Conservation (phyloP, 2,329 filamentous ascomycete species). For the Arthrobotrys sphaeroides region DNA sequence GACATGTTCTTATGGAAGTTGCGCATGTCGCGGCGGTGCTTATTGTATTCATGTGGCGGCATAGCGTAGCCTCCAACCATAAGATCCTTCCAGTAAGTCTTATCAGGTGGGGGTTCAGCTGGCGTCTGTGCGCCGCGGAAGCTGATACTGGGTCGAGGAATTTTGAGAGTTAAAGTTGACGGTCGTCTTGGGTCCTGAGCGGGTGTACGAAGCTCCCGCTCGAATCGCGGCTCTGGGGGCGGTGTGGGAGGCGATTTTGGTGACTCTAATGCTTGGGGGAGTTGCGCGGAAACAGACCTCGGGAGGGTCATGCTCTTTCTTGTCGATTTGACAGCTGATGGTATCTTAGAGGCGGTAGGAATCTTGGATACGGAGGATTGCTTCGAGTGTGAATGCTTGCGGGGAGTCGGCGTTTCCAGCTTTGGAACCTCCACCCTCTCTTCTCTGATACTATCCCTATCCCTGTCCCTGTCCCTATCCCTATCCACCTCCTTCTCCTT, state of each 20-base stretch:
- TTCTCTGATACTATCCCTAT: constrained; percentile 30
- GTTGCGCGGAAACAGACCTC: constrained; percentile 30
- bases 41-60: constrained; percentile 47
- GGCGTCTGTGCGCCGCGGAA: constrained; percentile 34
- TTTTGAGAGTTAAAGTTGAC: constrained; percentile 43
- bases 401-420: constrained; percentile 22
- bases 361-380: constrained; percentile 40
- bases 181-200: constrained; percentile 26
- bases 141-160: constrained; percentile 44
- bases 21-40: constrained; percentile 47
- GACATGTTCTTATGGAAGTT: constrained; percentile 47
- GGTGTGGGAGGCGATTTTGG: constrained; percentile 32
- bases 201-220: neutral
- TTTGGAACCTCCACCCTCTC: constrained; percentile 18
- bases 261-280: constrained; percentile 21
- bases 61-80: constrained; percentile 47
- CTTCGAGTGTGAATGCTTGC: constrained; percentile 42
- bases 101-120: constrained; percentile 31
- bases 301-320: constrained; percentile 47
- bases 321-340: constrained; percentile 30
- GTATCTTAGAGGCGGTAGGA: constrained; percentile 44
- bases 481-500: constrained; percentile 31
- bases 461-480: constrained; percentile 31
- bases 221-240: constrained; percentile 21
- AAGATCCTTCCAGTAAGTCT: constrained; percentile 51